Evolutionary conservation across 2,329 filamentous ascomycete species (phyloP), one percentile per base, ranked within the genome.

Genomic region (Phialophora chinensis): DNA sequence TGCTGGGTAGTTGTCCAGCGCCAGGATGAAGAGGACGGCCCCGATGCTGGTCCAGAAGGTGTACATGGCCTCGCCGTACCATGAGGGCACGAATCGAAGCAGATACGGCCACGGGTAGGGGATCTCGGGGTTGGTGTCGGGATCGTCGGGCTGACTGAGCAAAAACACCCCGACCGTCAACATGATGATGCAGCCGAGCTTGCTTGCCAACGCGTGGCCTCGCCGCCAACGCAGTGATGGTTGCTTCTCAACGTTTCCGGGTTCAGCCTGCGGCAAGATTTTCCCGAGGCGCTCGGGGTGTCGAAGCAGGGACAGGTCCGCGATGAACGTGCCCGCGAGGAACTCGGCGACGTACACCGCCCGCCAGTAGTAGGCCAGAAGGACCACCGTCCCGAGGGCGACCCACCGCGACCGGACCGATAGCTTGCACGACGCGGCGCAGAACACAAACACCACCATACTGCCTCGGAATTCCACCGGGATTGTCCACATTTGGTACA

Each of bases 21-120:
- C 76, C 60, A 75, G 76, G 52, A 82, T 76, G 44, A 82, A 75
- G 44, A 81, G 66, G 29, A 78, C 69, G 4, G 80, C 77, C 27
- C 79, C 79, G 52, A 81, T 69, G 4, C 78, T 77, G 49, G 80
- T 78, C 12, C 78, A 78, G 68, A 81, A 82, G 0, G 79, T 77
- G 63, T 80, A 79, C 12, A 76, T 76, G 52, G 79, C 79, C 2
- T 75, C 76, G 60, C 80, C 81, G 25, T 77, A 79, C 63, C 74
- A 73, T 0, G 79, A 78, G 0, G 77, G 65, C 6, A 68, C 80
- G 29, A 78, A 64, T 4, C 71, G 66, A 69, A 74, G 75, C n/a
- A 81, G 73, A 75, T 75, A 79, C 56, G 72, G 73, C 71, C 77
- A 81, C 52, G 66, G 68, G 38, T 55, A 62, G 0, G 65, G 58